phyloP scores from a whole-genome alignment of 31 red algal species.

The Porphyra umbilicalis region DNA sequence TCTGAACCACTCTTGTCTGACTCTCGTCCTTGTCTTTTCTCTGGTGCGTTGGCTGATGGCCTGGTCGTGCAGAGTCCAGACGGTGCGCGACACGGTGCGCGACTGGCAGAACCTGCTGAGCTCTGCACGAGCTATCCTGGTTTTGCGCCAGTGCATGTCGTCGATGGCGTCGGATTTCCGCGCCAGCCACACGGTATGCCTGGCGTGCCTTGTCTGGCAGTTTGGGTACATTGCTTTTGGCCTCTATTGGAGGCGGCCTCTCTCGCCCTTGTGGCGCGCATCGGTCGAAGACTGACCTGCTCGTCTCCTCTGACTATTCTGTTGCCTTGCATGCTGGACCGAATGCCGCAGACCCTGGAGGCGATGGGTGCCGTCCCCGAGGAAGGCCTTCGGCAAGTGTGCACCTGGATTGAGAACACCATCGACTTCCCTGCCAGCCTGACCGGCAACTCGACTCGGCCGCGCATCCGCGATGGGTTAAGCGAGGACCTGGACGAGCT shows the following conservation, averaged over 20 bases:
- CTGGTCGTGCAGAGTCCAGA: neutral
- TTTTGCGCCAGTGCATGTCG: neutral
- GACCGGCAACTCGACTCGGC: neutral
- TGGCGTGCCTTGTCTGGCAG: too few species aligned
- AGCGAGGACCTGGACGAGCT: slow-evolving; percentile 61
- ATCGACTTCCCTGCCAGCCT: neutral
- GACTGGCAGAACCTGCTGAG: neutral
- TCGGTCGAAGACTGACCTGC: neutral
- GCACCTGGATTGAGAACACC: neutral
- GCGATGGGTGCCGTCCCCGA: neutral
- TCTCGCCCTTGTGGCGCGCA: neutral
- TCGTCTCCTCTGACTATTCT: neutral
- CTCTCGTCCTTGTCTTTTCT: neutral
- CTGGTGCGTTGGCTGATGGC: neutral
- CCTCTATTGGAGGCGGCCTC: neutral
- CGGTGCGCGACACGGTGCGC: neutral
- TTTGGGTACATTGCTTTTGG: neutral
- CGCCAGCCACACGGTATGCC: neutral
- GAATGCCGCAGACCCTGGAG: neutral
- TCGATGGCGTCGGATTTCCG: neutral
- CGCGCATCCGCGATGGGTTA: slow-evolving; percentile 30
- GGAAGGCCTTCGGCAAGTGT: neutral
- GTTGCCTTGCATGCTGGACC: too few species aligned
- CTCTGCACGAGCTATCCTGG: neutral
- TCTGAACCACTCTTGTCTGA: neutral